Conservation (phyloP, 805 yeast species). For the Yarrowia sp. region DNA sequence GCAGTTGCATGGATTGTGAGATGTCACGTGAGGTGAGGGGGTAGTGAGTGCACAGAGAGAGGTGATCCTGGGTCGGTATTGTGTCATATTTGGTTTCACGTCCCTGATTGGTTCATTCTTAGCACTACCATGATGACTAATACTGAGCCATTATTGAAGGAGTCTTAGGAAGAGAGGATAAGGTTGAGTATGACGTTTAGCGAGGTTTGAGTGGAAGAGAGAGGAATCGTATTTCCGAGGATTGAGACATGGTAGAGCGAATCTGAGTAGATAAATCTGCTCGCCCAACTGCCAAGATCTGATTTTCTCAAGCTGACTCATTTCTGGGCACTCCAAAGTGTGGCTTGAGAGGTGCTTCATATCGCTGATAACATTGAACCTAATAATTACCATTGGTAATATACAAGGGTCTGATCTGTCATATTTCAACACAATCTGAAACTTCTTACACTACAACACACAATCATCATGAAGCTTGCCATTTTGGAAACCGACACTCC, state of each 20-base stretch:
- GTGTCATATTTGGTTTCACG: background rate
- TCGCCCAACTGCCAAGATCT: background rate
- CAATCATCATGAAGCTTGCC: conserved; percentile 43
- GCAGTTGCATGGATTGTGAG: conserved; percentile 31
- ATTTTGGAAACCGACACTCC: conserved; percentile 52
- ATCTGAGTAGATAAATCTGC: too few relatives aligned
- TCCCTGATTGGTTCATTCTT: background rate
- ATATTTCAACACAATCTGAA: too few relatives aligned
- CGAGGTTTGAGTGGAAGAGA: too few relatives aligned
- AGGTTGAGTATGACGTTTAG: too few relatives aligned
- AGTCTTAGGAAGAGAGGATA: too few relatives aligned
- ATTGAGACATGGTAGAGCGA: too few relatives aligned
- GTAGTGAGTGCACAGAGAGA: background rate
- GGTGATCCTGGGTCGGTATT: too few relatives aligned
- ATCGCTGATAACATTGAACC: conserved; percentile 1
- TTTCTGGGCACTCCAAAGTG: background rate
- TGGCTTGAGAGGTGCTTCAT: conserved; percentile 3
- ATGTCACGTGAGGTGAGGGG: conserved; percentile 11
- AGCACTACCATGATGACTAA: too few relatives aligned
- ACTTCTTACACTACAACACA: background rate
- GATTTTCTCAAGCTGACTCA: too few relatives aligned
- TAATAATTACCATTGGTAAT: background rate
- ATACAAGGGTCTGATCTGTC: too few relatives aligned
- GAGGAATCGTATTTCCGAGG: too few relatives aligned
- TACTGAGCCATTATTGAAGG: too few relatives aligned